Conservation (phyloP, 73 alveolate genomes). For the Tetrahymena elliotti region DNA sequence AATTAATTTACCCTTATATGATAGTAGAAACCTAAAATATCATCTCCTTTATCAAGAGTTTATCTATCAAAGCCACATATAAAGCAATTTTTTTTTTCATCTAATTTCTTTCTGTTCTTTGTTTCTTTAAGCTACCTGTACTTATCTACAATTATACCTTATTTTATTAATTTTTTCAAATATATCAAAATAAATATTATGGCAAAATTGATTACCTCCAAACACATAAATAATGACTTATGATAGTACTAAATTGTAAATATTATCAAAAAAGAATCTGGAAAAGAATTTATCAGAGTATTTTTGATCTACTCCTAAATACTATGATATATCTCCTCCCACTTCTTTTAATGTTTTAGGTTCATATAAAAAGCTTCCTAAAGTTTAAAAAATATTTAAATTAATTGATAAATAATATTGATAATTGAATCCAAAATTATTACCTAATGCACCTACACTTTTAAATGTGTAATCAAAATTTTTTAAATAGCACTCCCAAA, state of each 20-base stretch:
- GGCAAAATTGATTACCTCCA: neutral
- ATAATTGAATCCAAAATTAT: slow-evolving; percentile 4
- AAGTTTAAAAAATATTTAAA: neutral
- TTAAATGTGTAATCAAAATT: slow-evolving; percentile 39
- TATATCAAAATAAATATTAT: too few species aligned
- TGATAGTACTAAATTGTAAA: slow-evolving; percentile 52
- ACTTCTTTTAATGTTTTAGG: neutral
- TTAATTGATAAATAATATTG: too few species aligned
- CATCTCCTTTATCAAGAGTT: slow-evolving; percentile 54
- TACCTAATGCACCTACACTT: slow-evolving; percentile 39
- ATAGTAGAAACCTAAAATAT: slow-evolving; percentile 54
- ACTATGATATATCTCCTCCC: neutral
- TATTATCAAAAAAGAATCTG: slow-evolving; percentile 55
- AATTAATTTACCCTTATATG: slow-evolving; percentile 12
- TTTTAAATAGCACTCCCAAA: slow-evolving; percentile 48
- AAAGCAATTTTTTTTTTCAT: slow-evolving; percentile 56
- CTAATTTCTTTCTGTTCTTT: slow-evolving; percentile 47
- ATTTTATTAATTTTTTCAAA: too few species aligned
- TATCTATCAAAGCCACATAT: slow-evolving; percentile 64
- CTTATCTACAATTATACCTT: slow-evolving; percentile 62
- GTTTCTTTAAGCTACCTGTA: slow-evolving; percentile 50
- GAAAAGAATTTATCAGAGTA: slow-evolving; percentile 29
- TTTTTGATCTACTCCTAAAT: slow-evolving; percentile 21
- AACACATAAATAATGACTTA: slow-evolving; percentile 54
- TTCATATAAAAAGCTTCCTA: neutral